These are phyloP conservation scores for Kregervanrija pseudodelftensis DNA, from an alignment of 805 yeast genomes.

Conservation along the genomic window DNA sequence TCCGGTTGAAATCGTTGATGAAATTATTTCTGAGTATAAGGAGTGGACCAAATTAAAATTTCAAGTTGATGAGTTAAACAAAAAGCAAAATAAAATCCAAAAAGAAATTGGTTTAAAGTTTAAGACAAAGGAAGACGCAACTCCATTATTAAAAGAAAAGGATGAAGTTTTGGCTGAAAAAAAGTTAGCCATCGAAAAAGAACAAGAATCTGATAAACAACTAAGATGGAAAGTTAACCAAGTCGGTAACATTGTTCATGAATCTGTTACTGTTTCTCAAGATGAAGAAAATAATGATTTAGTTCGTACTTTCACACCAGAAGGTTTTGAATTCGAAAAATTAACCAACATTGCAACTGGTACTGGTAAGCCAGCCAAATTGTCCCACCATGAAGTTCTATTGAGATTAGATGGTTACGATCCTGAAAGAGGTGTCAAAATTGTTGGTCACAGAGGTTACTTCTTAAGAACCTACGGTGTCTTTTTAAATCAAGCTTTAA, in stretches of 20 bases:
- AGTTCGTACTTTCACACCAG: constrained; percentile 84
- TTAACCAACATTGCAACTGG: constrained; percentile 66
- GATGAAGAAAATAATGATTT: constrained; percentile 90
- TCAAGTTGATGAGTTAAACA: constrained; percentile 85
- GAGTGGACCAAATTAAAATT: constrained; percentile 88
- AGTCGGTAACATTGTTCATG: constrained; percentile 93
- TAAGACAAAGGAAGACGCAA: constrained; percentile 93
- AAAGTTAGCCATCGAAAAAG: constrained; percentile 55
- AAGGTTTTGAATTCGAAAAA: constrained; percentile 40
- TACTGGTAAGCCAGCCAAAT: constrained; percentile 64
- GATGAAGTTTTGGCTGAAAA: constrained; percentile 68
- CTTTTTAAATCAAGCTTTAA: constrained; percentile 94
- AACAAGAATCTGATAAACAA: constrained; percentile 71
- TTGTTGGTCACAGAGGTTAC: constrained; percentile 98
- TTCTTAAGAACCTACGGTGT: constrained; percentile 94
- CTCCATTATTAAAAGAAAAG: constrained; percentile 74
- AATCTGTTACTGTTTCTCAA: constrained; percentile 76
- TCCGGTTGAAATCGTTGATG: constrained; percentile 91
- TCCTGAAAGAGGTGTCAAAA: constrained; percentile 97
- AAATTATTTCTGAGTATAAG: constrained; percentile 85
- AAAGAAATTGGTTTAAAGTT: constrained; percentile 88
- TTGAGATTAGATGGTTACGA: constrained; percentile 95
- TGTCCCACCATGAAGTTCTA: constrained; percentile 93
- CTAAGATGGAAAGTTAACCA: constrained; percentile 77
- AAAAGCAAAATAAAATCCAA: constrained; percentile 80